Evolutionary conservation across 805 yeast species (phyloP).

Genomic region (Barnettozyma californica): DNA sequence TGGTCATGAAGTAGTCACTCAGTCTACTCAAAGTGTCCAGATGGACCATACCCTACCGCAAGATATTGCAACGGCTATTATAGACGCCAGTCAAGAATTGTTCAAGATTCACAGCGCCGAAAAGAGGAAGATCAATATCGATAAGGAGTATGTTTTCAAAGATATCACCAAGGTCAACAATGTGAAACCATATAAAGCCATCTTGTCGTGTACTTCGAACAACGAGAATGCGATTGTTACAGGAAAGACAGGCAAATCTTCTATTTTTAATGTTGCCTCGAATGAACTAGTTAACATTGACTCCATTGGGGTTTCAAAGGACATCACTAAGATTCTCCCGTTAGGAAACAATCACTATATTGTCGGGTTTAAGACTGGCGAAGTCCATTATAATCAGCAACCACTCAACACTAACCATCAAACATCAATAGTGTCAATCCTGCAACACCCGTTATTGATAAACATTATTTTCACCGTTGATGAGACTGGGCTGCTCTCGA

Average conservation of each 20-base stretch:
- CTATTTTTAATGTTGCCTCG: slow-evolving; percentile 8
- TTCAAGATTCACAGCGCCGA: slow-evolving; percentile 18
- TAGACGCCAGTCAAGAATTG: slow-evolving; percentile 14
- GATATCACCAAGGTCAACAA: background rate
- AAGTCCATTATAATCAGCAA: slow-evolving; percentile 9
- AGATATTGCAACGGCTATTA: slow-evolving; percentile 6
- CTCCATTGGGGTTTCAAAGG: slow-evolving; percentile 9
- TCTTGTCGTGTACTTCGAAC: background rate
- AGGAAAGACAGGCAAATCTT: slow-evolving; percentile 17
- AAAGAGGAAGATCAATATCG: slow-evolving; percentile 20
- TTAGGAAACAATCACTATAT: slow-evolving; percentile 4
- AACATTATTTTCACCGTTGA: slow-evolving; percentile 28
- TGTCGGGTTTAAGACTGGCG: slow-evolving; percentile 17
- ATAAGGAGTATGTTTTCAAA: slow-evolving; percentile 9
- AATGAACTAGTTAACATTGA: slow-evolving; percentile 12
- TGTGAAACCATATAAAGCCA: slow-evolving; percentile 18
- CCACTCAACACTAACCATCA: slow-evolving; percentile 8
- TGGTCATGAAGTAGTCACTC: slow-evolving; percentile 1
- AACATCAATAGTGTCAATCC: slow-evolving; percentile 19
- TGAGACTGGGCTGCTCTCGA: slow-evolving; percentile 22
- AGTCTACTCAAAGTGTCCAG: background rate
- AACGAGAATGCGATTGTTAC: slow-evolving; percentile 11
- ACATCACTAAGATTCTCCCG: slow-evolving; percentile 11
- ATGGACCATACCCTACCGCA: slow-evolving; percentile 6
- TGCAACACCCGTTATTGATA: slow-evolving; percentile 31